Evolutionary conservation across 2,329 filamentous ascomycete species (phyloP).

Genomic region (Amesomyces nigricolor): DNA sequence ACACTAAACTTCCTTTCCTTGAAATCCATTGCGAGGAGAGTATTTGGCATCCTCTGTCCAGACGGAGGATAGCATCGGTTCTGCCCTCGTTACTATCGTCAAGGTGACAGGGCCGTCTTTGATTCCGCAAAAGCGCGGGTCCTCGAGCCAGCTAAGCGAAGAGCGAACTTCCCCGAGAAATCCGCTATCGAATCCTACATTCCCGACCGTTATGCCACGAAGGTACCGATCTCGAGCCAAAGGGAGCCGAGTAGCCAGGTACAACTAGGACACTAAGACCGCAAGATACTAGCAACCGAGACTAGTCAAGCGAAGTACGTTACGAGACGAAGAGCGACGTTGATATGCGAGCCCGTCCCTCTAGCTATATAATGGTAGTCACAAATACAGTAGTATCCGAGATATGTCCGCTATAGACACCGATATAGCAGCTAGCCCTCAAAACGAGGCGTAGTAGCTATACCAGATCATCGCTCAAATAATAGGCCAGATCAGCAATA

Average conservation of each 20-base stretch:
- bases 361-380: no score
- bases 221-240: not conserved
- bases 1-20: not conserved
- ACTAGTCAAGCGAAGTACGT: no score
- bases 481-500: not conserved
- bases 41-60: not conserved
- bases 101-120: not conserved
- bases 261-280: not conserved
- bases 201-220: not conserved
- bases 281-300: not conserved
- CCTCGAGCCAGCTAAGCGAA: not conserved
- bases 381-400: no score
- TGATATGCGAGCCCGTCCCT: no score
- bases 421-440: not conserved
- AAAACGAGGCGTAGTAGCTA: not conserved
- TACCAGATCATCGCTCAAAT: not conserved
- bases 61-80: not conserved
- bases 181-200: not conserved
- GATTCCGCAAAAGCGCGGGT: not conserved
- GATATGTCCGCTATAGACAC: no score
- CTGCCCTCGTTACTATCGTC: not conserved
- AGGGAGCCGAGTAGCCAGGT: not conserved
- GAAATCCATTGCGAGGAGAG: not conserved
- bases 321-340: no score
- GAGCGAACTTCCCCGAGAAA: not conserved